Evolutionary conservation across 2,329 filamentous ascomycete species (phyloP), one percentile per base, ranked within the genome.

Genomic region (Diaporthe citri): DNA sequence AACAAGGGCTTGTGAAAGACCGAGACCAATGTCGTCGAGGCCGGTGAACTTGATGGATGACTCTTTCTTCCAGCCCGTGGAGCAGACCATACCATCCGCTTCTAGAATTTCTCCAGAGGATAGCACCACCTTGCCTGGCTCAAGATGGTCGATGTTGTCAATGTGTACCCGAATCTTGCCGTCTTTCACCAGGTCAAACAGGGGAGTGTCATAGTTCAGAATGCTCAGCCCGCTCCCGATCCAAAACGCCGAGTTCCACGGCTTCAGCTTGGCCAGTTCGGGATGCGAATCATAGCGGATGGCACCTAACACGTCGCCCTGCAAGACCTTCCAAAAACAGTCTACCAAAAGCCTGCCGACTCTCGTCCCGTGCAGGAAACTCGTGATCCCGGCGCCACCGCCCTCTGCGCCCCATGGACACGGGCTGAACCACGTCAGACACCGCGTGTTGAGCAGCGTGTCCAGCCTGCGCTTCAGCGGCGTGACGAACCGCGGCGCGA

Each of bases 381-480:
- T 79, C 3, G 88, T 83, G 0, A 88, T 79, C n/a, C 80, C 82
- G 9, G 86, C 84, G 64, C 84, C 89, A 0, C 89, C 90, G 76
- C 90, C 89, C 13, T 86, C 87, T 3, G 84, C 82, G 1, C 90
- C 91, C 90, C 91, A 94, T 2, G 91, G 87, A 77, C 91, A 93
- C 0, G 93, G 92, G 28, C 87, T 90, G 79, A 94, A 89, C 88
- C 90, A 93, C 0, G 88, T 90, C 77, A 93, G 82, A 76, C 91
- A 87, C 0, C 92, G 88, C 0, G 88, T 79, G 34, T 77, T 79
- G 0, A 81, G 71, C 0, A 94, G 83, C 77, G 90, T 89, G 79
- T 94, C 92, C 0, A 93, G 82, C 82, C 88, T 88, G 60, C 86
- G 87, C 80, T 90, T 90, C 59, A 92, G 80, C 0, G 91, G 91